Percentiles rank a stretch among this genome's conserved stretches.
phyloP scores from a whole-genome alignment of 768 basidiomycete genomes.

The Steccherinum ochraceum region DNA sequence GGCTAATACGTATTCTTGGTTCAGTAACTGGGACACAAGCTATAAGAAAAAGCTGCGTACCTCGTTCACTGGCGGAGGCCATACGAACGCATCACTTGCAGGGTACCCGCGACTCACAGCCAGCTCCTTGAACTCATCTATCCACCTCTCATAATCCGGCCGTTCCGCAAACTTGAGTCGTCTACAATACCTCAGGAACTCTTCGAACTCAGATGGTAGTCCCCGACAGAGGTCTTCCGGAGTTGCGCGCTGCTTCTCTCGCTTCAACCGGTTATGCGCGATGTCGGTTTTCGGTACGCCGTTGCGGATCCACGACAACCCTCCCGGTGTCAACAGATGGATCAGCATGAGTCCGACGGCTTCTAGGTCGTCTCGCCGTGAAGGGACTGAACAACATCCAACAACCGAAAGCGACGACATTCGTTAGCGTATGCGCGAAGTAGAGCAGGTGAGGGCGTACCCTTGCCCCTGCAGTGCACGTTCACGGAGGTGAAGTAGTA shows the following conservation, averaged over 20 bases:
- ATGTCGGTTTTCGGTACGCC: conserved; percentile 69
- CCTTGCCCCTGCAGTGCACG: conserved; percentile 73
- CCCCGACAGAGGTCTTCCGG: conserved; percentile 66
- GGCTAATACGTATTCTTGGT: not conserved
- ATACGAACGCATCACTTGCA: conserved; percentile 56
- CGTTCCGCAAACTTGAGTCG: conserved; percentile 60
- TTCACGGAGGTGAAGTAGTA: conserved; percentile 79
- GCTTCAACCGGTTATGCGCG: conserved; percentile 57
- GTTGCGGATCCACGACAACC: conserved; percentile 72
- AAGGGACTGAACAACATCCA: conserved; percentile 47
- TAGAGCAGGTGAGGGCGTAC: conserved; percentile 26
- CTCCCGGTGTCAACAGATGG: conserved; percentile 70
- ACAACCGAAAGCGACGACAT: not conserved
- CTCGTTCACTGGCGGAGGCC: conserved; percentile 48
- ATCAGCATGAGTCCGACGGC: conserved; percentile 75
- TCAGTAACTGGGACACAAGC: no score
- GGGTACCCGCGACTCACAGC: conserved; percentile 54
- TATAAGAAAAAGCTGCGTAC: conserved; percentile 17
- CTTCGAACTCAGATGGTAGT: conserved; percentile 67
- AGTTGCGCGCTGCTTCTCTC: conserved; percentile 52
- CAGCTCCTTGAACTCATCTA: conserved; percentile 57
- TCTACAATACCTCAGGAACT: conserved; percentile 68
- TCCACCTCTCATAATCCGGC: conserved; percentile 65
- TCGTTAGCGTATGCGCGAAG: not conserved
- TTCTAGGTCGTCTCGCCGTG: conserved; percentile 75